phyloP scores from a whole-genome alignment of 805 yeast species.

The Wickerhamiella sorbophila region DNA sequence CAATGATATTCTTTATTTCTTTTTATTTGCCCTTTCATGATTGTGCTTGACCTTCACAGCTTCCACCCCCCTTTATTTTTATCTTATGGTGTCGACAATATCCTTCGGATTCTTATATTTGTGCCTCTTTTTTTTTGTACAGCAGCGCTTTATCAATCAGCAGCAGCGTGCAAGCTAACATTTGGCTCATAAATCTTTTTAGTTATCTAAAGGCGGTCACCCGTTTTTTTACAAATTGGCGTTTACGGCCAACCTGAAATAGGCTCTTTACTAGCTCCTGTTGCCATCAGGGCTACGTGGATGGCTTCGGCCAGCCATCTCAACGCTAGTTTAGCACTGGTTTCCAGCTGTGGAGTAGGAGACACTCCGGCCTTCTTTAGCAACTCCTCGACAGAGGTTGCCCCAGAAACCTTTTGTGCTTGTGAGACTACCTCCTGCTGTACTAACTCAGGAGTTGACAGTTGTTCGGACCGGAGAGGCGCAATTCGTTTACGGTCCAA shows the following conservation, averaged over 20 bases:
- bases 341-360: neutral
- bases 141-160: neutral
- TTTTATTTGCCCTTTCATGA: too few relatives aligned
- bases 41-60: too few relatives aligned
- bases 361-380: neutral
- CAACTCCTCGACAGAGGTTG: neutral
- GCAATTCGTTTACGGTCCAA: neutral
- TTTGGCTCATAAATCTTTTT: too few relatives aligned
- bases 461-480: neutral
- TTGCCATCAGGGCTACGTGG: constrained; percentile 9
- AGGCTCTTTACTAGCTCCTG: constrained; percentile 1
- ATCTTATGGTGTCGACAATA: too few relatives aligned
- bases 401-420: neutral
- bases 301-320: constrained; percentile 15
- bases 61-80: too few relatives aligned
- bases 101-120: neutral
- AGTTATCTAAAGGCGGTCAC: too few relatives aligned
- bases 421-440: neutral
- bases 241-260: neutral
- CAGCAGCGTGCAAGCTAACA: neutral
- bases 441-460: neutral
- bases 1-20: neutral
- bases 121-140: neutral
- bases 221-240: too few relatives aligned
- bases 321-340: constrained; percentile 11